These are phyloP conservation scores for Gnomoniopsis sp. DNA, from an alignment of 2,329 filamentous ascomycete species.

Conservation along the genomic window DNA sequence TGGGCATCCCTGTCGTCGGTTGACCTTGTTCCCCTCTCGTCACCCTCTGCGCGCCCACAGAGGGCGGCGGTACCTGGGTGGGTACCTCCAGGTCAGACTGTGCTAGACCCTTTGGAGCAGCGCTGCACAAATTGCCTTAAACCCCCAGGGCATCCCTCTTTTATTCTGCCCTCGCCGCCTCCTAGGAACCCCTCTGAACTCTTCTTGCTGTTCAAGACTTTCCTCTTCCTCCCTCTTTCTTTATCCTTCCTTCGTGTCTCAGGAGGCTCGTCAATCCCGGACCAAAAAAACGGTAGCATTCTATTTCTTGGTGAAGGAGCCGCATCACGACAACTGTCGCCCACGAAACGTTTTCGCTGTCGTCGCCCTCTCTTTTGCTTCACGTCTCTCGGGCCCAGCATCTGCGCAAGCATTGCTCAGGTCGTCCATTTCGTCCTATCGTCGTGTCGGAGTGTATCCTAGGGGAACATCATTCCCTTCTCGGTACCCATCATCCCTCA, in stretches of 20 bases:
- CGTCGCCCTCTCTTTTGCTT: background rate
- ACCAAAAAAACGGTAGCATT: slow-evolving; percentile 20
- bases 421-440: slow-evolving; percentile 19
- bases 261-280: slow-evolving; percentile 29
- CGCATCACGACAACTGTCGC: slow-evolving; percentile 17
- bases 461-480: slow-evolving; percentile 33
- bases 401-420: background rate
- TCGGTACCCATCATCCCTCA: slow-evolving; percentile 29
- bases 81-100: slow-evolving; percentile 13
- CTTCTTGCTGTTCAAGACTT: slow-evolving; percentile 38
- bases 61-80: slow-evolving; percentile 14
- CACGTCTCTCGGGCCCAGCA: background rate
- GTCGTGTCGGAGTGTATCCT: slow-evolving; percentile 23
- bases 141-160: slow-evolving; percentile 35
- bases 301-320: slow-evolving; percentile 22
- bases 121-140: slow-evolving; percentile 34
- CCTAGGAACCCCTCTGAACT: slow-evolving; percentile 33
- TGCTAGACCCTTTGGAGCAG: slow-evolving; percentile 15
- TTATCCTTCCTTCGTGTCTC: slow-evolving; percentile 28
- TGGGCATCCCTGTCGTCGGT: slow-evolving; percentile 13
- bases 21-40: slow-evolving; percentile 9
- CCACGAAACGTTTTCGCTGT: slow-evolving; percentile 18
- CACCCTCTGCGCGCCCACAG: slow-evolving; percentile 2
- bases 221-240: slow-evolving; percentile 35
- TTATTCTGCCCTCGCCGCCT: slow-evolving; percentile 26